Conservation (phyloP, 306 rosid genomes). For the Lathyrus tuberosus region DNA sequence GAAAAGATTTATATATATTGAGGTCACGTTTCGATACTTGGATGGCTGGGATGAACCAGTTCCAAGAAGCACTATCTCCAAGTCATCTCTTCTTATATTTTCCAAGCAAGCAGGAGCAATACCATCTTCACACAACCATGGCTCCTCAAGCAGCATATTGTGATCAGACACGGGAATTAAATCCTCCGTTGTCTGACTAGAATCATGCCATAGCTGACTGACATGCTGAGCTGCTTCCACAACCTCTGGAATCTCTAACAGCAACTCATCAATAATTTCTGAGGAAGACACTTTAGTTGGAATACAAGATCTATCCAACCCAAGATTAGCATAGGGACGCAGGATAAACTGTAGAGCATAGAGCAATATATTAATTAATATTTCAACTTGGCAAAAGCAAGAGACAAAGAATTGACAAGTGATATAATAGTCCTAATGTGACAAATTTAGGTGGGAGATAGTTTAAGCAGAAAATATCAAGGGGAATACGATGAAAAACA, state of each 20-base stretch:
- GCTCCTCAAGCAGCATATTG: constrained; percentile 67
- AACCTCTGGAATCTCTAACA: constrained; percentile 77
- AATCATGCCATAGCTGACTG: constrained; percentile 60
- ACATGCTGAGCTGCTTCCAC: constrained; percentile 71
- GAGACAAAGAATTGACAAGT: neutral
- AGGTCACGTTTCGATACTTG: constrained; percentile 88
- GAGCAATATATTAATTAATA: constrained; percentile 35
- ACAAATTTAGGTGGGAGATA: neutral
- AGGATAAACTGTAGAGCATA: constrained; percentile 70
- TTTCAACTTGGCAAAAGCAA: constrained; percentile 17
- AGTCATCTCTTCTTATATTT: constrained; percentile 79
- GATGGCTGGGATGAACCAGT: constrained; percentile 98
- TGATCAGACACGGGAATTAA: constrained; percentile 40
- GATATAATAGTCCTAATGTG: constrained; percentile 26
- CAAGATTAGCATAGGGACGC: constrained; percentile 77
- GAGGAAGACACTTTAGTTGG: constrained; percentile 54
- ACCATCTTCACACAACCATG: constrained; percentile 64
- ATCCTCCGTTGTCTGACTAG: constrained; percentile 47
- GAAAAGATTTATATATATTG: constrained; percentile 85
- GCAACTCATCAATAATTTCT: constrained; percentile 66
- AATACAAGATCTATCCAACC: constrained; percentile 78
- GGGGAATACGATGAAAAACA: constrained; percentile 1
- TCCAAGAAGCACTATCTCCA: constrained; percentile 96
- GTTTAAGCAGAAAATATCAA: constrained; percentile 17
- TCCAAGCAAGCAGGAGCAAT: constrained; percentile 74